Evolutionary conservation across 75 land plant species (phyloP), one percentile per base, ranked within the genome.

Genomic region (Azolla pinnata): DNA sequence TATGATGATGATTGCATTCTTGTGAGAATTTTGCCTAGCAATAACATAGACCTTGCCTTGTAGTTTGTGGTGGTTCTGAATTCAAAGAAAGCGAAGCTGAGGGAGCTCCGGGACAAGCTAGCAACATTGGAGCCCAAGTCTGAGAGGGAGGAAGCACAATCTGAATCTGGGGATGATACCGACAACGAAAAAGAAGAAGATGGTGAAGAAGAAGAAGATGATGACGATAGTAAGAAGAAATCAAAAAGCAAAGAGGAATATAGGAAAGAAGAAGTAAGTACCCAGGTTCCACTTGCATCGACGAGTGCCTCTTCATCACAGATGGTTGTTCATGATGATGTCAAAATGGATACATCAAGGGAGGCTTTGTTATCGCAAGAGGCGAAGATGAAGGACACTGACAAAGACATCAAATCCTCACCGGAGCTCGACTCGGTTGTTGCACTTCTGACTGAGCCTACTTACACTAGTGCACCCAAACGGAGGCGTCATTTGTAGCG

Each of bases 1-100:
- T n/a, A n/a, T n/a, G n/a, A n/a, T n/a, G n/a, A n/a, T n/a, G n/a
- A n/a, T n/a, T n/a, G n/a, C n/a, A n/a, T n/a, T n/a, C n/a, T n/a
- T n/a, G n/a, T n/a, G n/a, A n/a, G n/a, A n/a, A n/a, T n/a, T n/a
- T n/a, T n/a, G n/a, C n/a, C n/a, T n/a, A n/a, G n/a, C n/a, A n/a
- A n/a, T n/a, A n/a, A n/a, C n/a, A n/a, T n/a, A n/a, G n/a, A 50
- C 55, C 23, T 60, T 44, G 29, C 42, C n/a, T 33, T 68, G 29
- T 33, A 87, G 93, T 88, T 84, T 77, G 83, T 88, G 20, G 69
- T 56, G 0, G 81, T 88, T 32, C 61, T 84, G 68, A 88, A 88
- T 60, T 74, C 93, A 19, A 88, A 88, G 72, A 88, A 88, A 52
- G 73, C 81, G 35, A 88, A 81, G 64, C 74, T 88, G 27, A 62